A percentile compares a stretch with the other conserved stretches of the same genome.
phyloP scores from a whole-genome alignment of 106 monocot genomes.

The Platanthera guangdongensis region DNA sequence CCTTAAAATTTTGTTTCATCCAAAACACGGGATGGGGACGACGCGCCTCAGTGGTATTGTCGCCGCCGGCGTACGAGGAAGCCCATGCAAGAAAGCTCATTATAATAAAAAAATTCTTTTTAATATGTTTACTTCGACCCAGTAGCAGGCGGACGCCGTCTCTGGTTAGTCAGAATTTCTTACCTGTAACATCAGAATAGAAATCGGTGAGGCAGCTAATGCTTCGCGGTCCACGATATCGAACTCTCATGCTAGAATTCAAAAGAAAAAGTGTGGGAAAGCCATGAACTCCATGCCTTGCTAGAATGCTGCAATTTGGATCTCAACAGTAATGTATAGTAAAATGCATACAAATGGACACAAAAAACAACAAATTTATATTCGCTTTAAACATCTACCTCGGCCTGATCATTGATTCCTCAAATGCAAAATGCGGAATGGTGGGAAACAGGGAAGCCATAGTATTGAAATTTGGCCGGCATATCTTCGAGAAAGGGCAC shows the following conservation, averaged over 20 bases:
- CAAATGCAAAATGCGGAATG: slow-evolving; percentile 77
- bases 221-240: slow-evolving; percentile 74
- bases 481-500: slow-evolving; percentile 87
- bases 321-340: background rate
- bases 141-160: too few species aligned
- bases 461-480: slow-evolving; percentile 46
- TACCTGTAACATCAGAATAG: slow-evolving; percentile 76
- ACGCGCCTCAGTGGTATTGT: too few species aligned
- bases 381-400: slow-evolving; percentile 29
- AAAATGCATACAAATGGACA: too few species aligned
- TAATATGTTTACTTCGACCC: too few species aligned
- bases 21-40: too few species aligned
- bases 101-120: too few species aligned
- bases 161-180: too few species aligned
- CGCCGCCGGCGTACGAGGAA: too few species aligned
- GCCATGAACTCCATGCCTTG: slow-evolving; percentile 83
- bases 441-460: slow-evolving; percentile 59
- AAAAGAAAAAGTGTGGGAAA: slow-evolving; percentile 85
- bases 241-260: slow-evolving; percentile 77
- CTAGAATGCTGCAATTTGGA: slow-evolving; percentile 48
- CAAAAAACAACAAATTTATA: too few species aligned
- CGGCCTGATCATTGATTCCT: slow-evolving; percentile 77
- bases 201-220: slow-evolving; percentile 56
- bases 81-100: too few species aligned
- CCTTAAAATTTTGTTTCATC: too few species aligned